Percentiles rank a stretch among this genome's conserved stretches.
Conservation (phyloP, 73 alveolate genomes). For the Paraurostyla sp. region DNA sequence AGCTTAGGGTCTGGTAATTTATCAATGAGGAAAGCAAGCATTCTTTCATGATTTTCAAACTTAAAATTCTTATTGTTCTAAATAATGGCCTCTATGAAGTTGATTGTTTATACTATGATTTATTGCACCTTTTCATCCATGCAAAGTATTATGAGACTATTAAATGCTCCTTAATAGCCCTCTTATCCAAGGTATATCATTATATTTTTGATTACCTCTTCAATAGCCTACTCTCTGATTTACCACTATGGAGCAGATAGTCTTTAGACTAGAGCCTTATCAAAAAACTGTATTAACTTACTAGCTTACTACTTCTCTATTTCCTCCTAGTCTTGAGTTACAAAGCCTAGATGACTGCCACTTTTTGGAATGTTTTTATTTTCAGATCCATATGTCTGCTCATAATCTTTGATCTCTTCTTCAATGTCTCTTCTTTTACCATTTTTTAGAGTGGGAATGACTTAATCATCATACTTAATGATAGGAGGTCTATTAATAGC, state of each 20-base stretch:
- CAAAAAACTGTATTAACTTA: constrained; percentile 32
- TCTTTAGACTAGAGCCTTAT: not conserved
- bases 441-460: constrained; percentile 36
- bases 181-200: constrained; percentile 9
- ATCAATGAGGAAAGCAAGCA: constrained; percentile 31
- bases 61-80: constrained; percentile 6
- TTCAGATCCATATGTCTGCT: not conserved
- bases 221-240: constrained; percentile 13
- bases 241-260: constrained; percentile 39
- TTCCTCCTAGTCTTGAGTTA: not conserved
- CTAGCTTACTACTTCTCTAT: constrained; percentile 17
- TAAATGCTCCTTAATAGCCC: constrained; percentile 33
- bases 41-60: constrained; percentile 50
- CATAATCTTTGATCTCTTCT: constrained; percentile 40
- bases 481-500: not conserved
- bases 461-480: constrained; percentile 52
- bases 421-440: constrained; percentile 26
- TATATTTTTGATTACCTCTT: not conserved
- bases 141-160: not conserved
- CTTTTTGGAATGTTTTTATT: not conserved
- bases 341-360: not conserved
- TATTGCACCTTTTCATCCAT: constrained; percentile 35
- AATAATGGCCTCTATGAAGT: constrained; percentile 5
- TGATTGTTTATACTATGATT: not conserved
- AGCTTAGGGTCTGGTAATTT: constrained; percentile 29